phyloP scores from a whole-genome alignment of 345 rosid species.

The Bruguiera gymnorhiza region DNA sequence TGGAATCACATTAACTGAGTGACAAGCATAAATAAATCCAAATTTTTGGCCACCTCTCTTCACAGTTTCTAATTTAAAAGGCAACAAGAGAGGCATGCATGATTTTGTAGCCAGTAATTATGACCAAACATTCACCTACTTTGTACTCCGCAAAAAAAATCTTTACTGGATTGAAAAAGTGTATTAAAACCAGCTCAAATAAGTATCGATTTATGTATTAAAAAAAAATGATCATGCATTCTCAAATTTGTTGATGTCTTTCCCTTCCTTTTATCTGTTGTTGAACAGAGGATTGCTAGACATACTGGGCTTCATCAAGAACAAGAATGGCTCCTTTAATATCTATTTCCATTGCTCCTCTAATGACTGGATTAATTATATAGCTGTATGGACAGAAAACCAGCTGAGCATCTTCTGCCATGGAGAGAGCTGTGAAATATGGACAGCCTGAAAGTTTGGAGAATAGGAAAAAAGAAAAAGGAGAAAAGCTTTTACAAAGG shows the following conservation, averaged over 20 bases:
- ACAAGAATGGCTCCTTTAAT: slow-evolving; percentile 77
- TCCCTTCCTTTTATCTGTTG: slow-evolving; percentile 7
- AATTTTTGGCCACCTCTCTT: not conserved
- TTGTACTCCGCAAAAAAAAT: not conserved
- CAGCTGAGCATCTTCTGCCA: slow-evolving; percentile 80
- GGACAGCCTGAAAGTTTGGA: slow-evolving; percentile 61
- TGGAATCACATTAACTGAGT: not conserved
- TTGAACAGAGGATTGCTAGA: slow-evolving; percentile 12
- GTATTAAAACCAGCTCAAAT: not conserved
- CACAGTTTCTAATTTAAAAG: not conserved
- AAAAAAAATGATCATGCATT: not conserved
- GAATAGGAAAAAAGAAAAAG: slow-evolving; percentile 6
- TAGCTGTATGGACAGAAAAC: slow-evolving; percentile 92
- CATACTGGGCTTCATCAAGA: slow-evolving; percentile 99
- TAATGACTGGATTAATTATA: slow-evolving; percentile 75
- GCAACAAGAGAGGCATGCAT: not conserved
- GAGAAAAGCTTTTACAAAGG: slow-evolving; percentile 4
- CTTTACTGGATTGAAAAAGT: not conserved
- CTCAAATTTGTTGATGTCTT: not conserved
- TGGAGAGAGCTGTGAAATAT: slow-evolving; percentile 75
- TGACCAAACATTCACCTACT: too few species aligned
- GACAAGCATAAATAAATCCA: not conserved
- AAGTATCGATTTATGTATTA: not conserved
- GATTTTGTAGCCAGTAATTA: not conserved
- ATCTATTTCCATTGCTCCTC: slow-evolving; percentile 92